Percentiles rank a stretch among this genome's conserved stretches.
Conservation (phyloP, 129 eudicot species). For the Mikania micrantha region DNA sequence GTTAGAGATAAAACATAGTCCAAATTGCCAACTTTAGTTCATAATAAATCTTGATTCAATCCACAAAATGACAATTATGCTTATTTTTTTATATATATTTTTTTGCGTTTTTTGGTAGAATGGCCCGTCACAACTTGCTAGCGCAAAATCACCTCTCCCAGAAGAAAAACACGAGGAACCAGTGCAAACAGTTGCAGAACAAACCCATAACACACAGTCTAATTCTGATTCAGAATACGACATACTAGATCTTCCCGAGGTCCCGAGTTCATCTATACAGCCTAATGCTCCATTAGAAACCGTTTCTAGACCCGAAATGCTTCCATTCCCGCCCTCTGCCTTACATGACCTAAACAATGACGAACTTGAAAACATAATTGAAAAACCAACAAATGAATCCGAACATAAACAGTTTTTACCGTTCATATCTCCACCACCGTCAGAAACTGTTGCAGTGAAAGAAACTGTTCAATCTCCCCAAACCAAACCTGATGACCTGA, state of each 20-base stretch:
- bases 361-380: constrained; percentile 30
- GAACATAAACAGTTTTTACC: constrained; percentile 61
- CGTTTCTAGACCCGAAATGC: constrained; percentile 62
- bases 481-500: constrained; percentile 20
- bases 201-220: constrained; percentile 23
- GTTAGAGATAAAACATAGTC: background rate
- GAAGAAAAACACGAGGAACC: constrained; percentile 45
- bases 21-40: background rate
- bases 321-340: constrained; percentile 80
- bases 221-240: constrained; percentile 64
- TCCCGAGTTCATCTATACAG: constrained; percentile 54
- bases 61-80: background rate
- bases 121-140: constrained; percentile 59
- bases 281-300: constrained; percentile 28
- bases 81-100: background rate
- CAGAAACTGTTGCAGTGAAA: constrained; percentile 21
- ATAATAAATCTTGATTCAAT: background rate
- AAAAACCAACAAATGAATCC: constrained; percentile 25
- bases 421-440: constrained; percentile 40
- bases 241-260: constrained; percentile 70
- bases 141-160: constrained; percentile 57
- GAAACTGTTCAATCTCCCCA: constrained; percentile 37
- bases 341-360: constrained; percentile 46
- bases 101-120: constrained; percentile 69
- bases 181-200: constrained; percentile 19